Evolutionary conservation across 768 basidiomycete genomes (phyloP).

Genomic region (Crepidotus variabilis): DNA sequence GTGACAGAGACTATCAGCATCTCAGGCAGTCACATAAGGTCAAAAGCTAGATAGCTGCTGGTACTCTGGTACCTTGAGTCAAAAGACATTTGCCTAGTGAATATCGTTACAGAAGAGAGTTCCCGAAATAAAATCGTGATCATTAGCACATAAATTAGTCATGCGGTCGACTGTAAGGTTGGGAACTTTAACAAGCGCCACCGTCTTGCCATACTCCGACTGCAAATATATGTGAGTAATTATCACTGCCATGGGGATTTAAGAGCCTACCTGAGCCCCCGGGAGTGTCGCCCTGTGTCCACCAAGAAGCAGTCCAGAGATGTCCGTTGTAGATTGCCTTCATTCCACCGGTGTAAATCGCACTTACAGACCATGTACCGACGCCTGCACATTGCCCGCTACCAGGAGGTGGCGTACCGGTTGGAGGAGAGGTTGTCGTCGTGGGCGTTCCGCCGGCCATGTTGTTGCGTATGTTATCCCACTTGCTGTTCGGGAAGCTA

Average conservation of each 20-base stretch:
- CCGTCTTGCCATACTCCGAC: conserved; percentile 54
- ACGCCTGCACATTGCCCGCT: conserved; percentile 37
- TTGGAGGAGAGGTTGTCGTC: conserved; percentile 18
- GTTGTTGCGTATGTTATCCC: conserved; percentile 65
- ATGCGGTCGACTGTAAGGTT: neutral
- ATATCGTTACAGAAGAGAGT: neutral
- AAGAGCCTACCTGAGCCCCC: conserved; percentile 38
- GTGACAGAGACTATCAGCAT: conserved; percentile 7
- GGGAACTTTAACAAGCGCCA: conserved; percentile 36
- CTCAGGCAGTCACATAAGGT: too few species aligned
- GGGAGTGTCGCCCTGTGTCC: conserved; percentile 56
- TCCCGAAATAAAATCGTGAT: neutral
- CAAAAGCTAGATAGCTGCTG: too few species aligned
- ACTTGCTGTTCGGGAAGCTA: conserved; percentile 67
- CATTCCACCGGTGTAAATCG: conserved; percentile 14
- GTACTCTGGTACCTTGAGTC: too few species aligned
- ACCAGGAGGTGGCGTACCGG: conserved; percentile 22
- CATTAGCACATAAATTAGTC: neutral
- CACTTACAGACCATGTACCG: conserved; percentile 44
- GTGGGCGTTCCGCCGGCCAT: conserved; percentile 33
- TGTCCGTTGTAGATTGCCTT: conserved; percentile 31
- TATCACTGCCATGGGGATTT: too few species aligned
- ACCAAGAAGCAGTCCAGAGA: conserved; percentile 62
- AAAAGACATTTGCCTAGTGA: neutral
- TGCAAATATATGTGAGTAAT: conserved; percentile 10